Base-by-base conservation (phyloP, 2,329 filamentous ascomycete genomes). In the Apiospora kogelbergensis region DNA sequence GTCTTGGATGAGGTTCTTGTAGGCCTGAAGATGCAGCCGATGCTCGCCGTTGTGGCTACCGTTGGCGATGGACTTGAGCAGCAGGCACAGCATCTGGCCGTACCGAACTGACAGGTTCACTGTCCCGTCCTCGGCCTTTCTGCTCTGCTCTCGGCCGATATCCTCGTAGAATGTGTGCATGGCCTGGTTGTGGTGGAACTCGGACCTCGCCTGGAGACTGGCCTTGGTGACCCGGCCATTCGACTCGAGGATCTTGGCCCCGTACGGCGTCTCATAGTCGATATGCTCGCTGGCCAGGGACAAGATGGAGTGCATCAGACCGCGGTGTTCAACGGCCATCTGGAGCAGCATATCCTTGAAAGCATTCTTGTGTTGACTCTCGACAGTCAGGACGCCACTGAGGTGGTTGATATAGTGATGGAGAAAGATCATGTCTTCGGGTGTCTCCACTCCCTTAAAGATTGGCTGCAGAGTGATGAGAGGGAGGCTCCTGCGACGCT, bases 231-330 rank as follows among this genome's bases (percentile, higher is more conserved):
- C 84, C 44, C 81, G 80, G 2, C 84, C 81, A 71, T 86, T 83
- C 26, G 85, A 82, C 42, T 80, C 80, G 6, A 90, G 78, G 5
- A 90, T 76, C 63, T 86, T 87, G 68, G 78, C 73, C 13, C 87
- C 88, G 67, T 89, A 88, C 0, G 87, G 84, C 0, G 87, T 86
- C 5, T 85, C 83, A 70, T 85, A 85, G 77, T 91, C 87, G 68
- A 91, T 86, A 74, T 97, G 94, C 70, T 90, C 94, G 73, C 93
- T 93, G 45, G 94, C 93, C 10, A 97, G 85, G 60, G 93, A 94
- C 67, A 97, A 86, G 65, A 97, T 89, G 13, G 94, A 96, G 78
- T 97, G 94, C 94, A 97, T 97, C 67, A 97, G 84, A 15, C 93
- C 93, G 71, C 90, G 86, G 77, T 97, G 91, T 70, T 90, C 86